phyloP scores from a whole-genome alignment of 140 eudicot genomes.

The Ambrosia hybrid region DNA sequence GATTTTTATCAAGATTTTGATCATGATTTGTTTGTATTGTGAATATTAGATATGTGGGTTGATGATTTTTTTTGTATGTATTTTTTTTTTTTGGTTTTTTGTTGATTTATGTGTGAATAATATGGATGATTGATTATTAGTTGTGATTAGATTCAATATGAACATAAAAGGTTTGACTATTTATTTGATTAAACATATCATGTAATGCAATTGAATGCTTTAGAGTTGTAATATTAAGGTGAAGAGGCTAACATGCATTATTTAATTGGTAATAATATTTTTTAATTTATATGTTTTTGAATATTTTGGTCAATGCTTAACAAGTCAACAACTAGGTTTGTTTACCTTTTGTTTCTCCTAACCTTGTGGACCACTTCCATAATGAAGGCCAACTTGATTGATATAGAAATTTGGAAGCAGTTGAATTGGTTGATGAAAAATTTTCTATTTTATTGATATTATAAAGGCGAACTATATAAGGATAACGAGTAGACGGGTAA shows the following conservation, averaged over 20 bases:
- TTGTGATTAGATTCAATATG: background rate
- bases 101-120: slow-evolving; percentile 11
- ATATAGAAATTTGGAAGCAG: background rate
- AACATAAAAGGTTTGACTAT: background rate
- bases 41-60: slow-evolving; percentile 17
- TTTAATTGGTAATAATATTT: background rate
- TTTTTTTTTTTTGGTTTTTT: background rate
- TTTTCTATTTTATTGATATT: too few relatives aligned
- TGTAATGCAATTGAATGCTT: background rate
- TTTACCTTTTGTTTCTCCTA: background rate
- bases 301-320: background rate
- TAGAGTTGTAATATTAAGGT: background rate
- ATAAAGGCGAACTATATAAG: too few relatives aligned
- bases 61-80: background rate
- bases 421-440: background rate
- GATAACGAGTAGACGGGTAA: too few relatives aligned
- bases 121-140: background rate
- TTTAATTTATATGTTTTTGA: background rate
- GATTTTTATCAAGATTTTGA: background rate
- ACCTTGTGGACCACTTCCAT: background rate
- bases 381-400: background rate
- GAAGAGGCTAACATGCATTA: background rate
- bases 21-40: slow-evolving; percentile 25
- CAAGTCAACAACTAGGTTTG: slow-evolving; percentile 7
- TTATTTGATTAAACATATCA: background rate